phyloP scores from a whole-genome alignment of 257 asterid genomes.

The Solanum corneliomulleri region DNA sequence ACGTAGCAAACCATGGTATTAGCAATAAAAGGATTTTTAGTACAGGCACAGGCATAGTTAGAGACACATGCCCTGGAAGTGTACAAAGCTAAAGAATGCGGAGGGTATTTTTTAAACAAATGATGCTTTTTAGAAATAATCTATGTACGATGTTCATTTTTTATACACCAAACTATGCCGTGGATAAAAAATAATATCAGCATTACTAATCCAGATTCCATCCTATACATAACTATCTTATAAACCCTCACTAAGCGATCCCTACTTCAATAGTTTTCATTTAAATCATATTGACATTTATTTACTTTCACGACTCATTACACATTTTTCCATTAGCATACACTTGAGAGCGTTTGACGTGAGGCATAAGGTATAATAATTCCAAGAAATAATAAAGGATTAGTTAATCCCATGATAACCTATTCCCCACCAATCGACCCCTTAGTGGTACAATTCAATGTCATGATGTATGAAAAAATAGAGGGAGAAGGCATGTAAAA shows the following conservation, averaged over 20 bases:
- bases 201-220: not conserved
- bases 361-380: not conserved
- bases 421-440: not conserved
- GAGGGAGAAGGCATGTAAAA: not conserved
- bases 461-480: not conserved
- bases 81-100: not conserved
- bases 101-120: not conserved
- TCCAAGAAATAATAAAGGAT: not conserved
- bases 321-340: not conserved
- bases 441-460: not conserved
- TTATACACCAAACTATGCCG: not conserved
- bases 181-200: not conserved
- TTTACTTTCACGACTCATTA: not conserved
- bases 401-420: not conserved
- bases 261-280: not conserved
- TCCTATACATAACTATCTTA: not conserved
- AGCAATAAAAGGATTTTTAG: not conserved
- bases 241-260: not conserved
- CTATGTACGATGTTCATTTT: not conserved
- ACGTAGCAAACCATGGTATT: not conserved
- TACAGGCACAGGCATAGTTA: not conserved
- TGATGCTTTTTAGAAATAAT: not conserved
- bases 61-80: not conserved
- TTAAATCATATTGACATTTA: not conserved
- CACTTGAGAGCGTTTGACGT: not conserved